Conservation (phyloP, 768 basidiomycete genomes). For the Mycena epipterygia region DNA sequence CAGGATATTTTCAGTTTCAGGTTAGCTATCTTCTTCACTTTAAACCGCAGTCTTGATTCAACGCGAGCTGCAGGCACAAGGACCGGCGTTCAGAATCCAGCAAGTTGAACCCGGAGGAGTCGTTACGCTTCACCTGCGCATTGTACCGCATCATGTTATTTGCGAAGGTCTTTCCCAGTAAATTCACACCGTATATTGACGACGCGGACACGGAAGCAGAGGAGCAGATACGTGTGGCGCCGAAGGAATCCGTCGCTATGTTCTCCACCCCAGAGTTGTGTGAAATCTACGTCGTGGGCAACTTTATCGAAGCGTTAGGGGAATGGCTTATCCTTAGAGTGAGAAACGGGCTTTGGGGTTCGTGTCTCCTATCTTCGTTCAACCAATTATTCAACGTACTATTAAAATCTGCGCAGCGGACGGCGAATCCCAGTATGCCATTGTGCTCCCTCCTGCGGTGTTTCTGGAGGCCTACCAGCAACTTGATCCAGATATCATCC, state of each 20-base stretch:
- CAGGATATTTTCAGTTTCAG: constrained; percentile 1
- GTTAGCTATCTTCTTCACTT: not conserved
- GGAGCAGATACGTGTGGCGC: not conserved
- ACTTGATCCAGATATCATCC: not conserved
- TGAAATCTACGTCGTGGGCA: not conserved
- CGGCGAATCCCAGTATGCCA: not conserved
- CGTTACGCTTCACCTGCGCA: constrained; percentile 2
- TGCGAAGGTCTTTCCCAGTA: not conserved
- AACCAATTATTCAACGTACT: no score
- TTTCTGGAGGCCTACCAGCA: not conserved
- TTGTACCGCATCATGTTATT: constrained; percentile 2
- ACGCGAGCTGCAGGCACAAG: no score
- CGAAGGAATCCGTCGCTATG: constrained; percentile 7
- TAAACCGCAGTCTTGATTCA: not conserved
- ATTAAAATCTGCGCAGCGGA: not conserved
- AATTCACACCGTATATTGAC: not conserved
- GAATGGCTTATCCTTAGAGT: no score
- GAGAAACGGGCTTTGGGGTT: no score
- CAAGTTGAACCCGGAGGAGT: not conserved
- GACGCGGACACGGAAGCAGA: not conserved
- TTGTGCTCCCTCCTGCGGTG: not conserved
- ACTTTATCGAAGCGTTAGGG: not conserved
- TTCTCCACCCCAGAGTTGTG: not conserved
- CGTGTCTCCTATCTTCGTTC: no score
- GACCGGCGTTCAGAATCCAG: not conserved